Base-by-base conservation (phyloP, 1,284 basidiomycete species). In the Microbotryum scabiosae region DNA sequence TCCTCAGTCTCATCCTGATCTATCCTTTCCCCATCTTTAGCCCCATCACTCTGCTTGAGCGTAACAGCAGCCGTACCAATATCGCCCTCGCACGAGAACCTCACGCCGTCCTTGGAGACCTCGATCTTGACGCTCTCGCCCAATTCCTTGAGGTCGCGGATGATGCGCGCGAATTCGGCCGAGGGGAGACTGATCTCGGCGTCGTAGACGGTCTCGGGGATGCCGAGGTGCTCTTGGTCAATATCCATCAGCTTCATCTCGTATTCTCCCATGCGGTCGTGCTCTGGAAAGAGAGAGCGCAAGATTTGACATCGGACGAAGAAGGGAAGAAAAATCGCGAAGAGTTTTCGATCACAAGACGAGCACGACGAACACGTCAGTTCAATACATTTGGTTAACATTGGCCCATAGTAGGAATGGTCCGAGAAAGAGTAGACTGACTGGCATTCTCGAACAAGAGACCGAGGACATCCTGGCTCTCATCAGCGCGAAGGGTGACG, bases 181-280 rank as follows among this genome's bases (percentile, higher is more conserved):
- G 91, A 85, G 9, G 88, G 84, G 84, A 99, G 86, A 36, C 85
- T 87, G 59, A 98, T 85, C 57, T 88, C 86, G 21, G 91, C 90
- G 72, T 98, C 94, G 76, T 98, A 99, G 65, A 93, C 87, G 3
- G 96, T 99, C 70, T 97, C 92, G n/a, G 96, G 96, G 71, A 98
- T 97, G 56, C 89, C 88, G 58, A 98, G 86, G 61, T 86, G 87
- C 77, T 98, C 96, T 30, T 88, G 81, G 76, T 99, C 94, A 72
- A 99, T 99, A 73, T 98, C 96, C 93, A 99, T 97, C 59, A 98
- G 84, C 77, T 97, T 98, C 86, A 99, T 90, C 72, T 97, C 93
- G 78, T 97, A 98, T 75, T 98, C 91, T 26, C 91, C 92, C 58
- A 98, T 87, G 59, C 96, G 85, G 76, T 97, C 94, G 12, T 87